Evolutionary conservation across 371 early-diverging fungal genomes (phyloP).

Genomic region (Rhizopus microsporus): DNA sequence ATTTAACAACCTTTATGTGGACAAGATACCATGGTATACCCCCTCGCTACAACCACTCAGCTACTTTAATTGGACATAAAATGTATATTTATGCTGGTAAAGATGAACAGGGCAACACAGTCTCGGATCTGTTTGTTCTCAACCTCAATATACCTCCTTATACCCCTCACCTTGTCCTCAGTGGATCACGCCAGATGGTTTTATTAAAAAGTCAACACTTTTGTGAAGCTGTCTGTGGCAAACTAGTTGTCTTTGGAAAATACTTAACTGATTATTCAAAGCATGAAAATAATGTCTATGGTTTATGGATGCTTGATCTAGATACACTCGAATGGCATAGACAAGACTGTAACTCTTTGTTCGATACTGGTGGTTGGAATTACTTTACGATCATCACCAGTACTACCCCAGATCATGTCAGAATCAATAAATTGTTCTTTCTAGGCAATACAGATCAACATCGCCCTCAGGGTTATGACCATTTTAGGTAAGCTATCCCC

Average conservation of each 20-base stretch:
- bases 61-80: slow-evolving; percentile 55
- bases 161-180: slow-evolving; percentile 45
- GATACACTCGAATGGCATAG: slow-evolving; percentile 63
- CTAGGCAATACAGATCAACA: slow-evolving; percentile 58
- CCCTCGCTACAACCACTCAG: slow-evolving; percentile 65
- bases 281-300: slow-evolving; percentile 42
- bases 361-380: slow-evolving; percentile 65
- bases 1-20: slow-evolving; percentile 62
- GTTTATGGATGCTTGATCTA: slow-evolving; percentile 68
- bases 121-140: slow-evolving; percentile 61
- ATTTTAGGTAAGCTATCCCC: slow-evolving; percentile 44
- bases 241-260: slow-evolving; percentile 60
- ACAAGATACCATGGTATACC: slow-evolving; percentile 52
- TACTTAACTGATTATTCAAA: slow-evolving; percentile 24
- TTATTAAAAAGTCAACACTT: slow-evolving; percentile 68
- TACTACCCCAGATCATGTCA: slow-evolving; percentile 19
- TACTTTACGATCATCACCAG: slow-evolving; percentile 57
- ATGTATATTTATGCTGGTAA: slow-evolving; percentile 65
- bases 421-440: slow-evolving; percentile 46
- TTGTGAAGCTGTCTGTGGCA: slow-evolving; percentile 64
- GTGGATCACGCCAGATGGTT: slow-evolving; percentile 51
- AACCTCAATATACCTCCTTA: slow-evolving; percentile 52
- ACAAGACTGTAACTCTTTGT: slow-evolving; percentile 55
- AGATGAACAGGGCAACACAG: slow-evolving; percentile 62
- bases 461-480: slow-evolving; percentile 62